These are phyloP conservation scores for Kazachstania viticola DNA, from an alignment of 805 yeast genomes.

Conservation along the genomic window DNA sequence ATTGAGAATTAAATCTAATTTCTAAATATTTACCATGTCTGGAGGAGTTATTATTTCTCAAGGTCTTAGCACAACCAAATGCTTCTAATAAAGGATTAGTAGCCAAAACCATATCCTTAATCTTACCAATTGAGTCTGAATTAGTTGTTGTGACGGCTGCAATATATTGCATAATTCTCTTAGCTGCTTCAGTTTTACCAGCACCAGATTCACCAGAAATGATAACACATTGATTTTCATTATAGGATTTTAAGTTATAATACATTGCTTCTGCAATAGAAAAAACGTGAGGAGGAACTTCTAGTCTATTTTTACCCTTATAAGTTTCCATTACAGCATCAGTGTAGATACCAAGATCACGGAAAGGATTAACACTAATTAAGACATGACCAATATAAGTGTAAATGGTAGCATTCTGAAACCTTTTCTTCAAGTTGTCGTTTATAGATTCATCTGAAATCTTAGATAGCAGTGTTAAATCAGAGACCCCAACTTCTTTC, in stretches of 20 bases:
- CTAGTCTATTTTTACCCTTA: slow-evolving; percentile 85
- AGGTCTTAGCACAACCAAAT: slow-evolving; percentile 95
- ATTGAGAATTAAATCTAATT: slow-evolving; percentile 69
- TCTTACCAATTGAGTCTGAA: slow-evolving; percentile 62
- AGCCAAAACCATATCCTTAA: slow-evolving; percentile 95
- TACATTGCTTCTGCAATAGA: slow-evolving; percentile 97
- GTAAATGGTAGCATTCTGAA: slow-evolving; percentile 80
- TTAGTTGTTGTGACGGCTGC: slow-evolving; percentile 63
- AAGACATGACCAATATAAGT: slow-evolving; percentile 90
- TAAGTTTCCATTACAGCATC: slow-evolving; percentile 63
- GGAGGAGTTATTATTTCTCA: slow-evolving; percentile 94
- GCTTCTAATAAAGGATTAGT: slow-evolving; percentile 98
- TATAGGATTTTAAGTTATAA: slow-evolving; percentile 86
- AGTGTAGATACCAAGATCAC: slow-evolving; percentile 92
- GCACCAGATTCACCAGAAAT: slow-evolving; percentile 98
- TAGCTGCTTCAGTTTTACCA: slow-evolving; percentile 96
- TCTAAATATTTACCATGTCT: slow-evolving; percentile 95
- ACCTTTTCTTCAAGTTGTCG: slow-evolving; percentile 80
- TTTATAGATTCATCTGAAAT: slow-evolving; percentile 89
- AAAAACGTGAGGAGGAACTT: slow-evolving; percentile 96
- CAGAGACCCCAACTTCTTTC: slow-evolving; percentile 97
- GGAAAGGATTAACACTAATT: slow-evolving; percentile 92
- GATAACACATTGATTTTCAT: slow-evolving; percentile 93
- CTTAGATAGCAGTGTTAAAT: slow-evolving; percentile 75
- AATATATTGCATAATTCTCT: slow-evolving; percentile 93